A percentile compares a stretch with the other conserved stretches of the same genome.
phyloP scores from a whole-genome alignment of 106 monocot genomes.

The Platanthera zijinensis region DNA sequence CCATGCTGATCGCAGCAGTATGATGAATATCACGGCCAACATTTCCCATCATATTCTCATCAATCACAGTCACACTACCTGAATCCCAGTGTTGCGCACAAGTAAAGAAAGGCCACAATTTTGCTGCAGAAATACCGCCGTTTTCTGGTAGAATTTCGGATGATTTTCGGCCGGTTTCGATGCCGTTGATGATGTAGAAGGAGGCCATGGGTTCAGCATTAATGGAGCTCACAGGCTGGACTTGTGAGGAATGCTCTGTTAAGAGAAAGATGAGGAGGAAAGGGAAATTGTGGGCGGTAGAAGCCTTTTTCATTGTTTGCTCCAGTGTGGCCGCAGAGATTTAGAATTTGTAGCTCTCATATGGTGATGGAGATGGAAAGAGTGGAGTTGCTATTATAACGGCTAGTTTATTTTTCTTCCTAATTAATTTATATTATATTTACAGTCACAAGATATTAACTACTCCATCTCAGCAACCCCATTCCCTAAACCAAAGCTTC shows the following conservation, averaged over 20 bases:
- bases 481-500: background rate
- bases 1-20: background rate
- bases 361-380: background rate
- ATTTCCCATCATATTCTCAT: slow-evolving; percentile 22
- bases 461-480: slow-evolving; percentile 4
- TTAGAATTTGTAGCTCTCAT: slow-evolving; percentile 1
- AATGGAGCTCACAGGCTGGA: background rate
- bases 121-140: background rate
- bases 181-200: slow-evolving; percentile 31
- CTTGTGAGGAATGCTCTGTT: background rate
- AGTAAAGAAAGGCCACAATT: slow-evolving; percentile 21
- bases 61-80: slow-evolving; percentile 20
- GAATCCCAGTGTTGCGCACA: slow-evolving; percentile 13
- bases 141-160: background rate
- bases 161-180: background rate
- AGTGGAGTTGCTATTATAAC: background rate
- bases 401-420: background rate
- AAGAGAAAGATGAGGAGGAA: slow-evolving; percentile 7
- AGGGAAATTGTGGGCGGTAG: background rate
- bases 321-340: background rate
- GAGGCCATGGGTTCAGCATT: slow-evolving; percentile 18
- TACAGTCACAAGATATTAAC: background rate
- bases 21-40: background rate
- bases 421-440: background rate
- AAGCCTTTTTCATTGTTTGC: background rate